Base-by-base conservation (phyloP, 208 protist species). In the Kentomonas sorsogonicus region DNA sequence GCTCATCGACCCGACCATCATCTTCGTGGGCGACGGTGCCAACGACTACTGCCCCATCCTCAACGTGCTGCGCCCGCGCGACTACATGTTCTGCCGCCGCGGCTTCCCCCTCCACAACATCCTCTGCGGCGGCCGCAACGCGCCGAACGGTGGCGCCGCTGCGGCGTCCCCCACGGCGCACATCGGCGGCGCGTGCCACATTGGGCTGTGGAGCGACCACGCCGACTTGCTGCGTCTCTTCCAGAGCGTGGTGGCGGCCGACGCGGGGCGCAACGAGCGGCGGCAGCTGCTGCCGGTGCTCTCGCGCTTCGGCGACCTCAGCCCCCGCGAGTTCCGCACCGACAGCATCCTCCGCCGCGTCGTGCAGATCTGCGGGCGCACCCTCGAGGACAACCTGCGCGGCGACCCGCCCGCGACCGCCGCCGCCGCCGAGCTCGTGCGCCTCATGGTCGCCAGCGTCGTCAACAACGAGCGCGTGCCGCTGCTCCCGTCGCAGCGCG, bases 41-140 rank as follows among this genome's bases (percentile, higher is more conserved):
- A 94, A 94, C 66, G 88, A 94, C 63, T 81, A 82, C 63, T 94
- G 88, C 66, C 83, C 88, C 0, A 60, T 91, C 9, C 61, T 88
- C 34, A 89, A 90, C 61, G 40, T 84, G 20, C 68, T 94, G 16
- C 79, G 88, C 1, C 84, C 88, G 29, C 72, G 88, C 1, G 88
- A 94, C 57, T 86, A 69, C 63, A 76, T 92, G 60, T 84, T 92
- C 41, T 80, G 73, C 7, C 79, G 88, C 1, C 71, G 77, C 13
- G 60, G 62, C 46, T 91, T 86, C 53, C 75, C 73, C 0, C 45
- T 91, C 15, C 82, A 87, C 64, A 45, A 72, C 44, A 60, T 77
- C 51, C 69, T 86, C 31, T 67, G 70, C 39, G 59, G 56, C 18
- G 39, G 39, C 10, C 29, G 11, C 20, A 52, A 65, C 38, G 23